A percentile compares a stretch with the other conserved stretches of the same genome.
These are phyloP conservation scores for Saccharomycopsis sp. DNA, from an alignment of 805 yeast species.

Conservation along the genomic window DNA sequence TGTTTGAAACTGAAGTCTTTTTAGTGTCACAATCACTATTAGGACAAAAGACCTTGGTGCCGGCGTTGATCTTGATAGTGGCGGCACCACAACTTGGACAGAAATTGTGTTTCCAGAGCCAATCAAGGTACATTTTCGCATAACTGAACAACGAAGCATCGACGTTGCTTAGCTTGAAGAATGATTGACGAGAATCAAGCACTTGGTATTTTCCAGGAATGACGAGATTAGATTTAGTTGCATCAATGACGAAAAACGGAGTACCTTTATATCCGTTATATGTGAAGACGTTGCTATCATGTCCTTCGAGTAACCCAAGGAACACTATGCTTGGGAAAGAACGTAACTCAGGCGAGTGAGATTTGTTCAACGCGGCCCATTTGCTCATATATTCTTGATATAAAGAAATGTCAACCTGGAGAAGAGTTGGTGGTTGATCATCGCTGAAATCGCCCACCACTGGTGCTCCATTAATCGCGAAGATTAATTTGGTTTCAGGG, in stretches of 20 bases:
- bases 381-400: conserved; percentile 18
- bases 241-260: conserved; percentile 60
- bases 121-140: conserved; percentile 77
- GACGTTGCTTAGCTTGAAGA: conserved; percentile 24
- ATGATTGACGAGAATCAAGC: conserved; percentile 1
- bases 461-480: conserved; percentile 30
- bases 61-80: conserved; percentile 58
- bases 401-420: conserved; percentile 12
- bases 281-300: conserved; percentile 31
- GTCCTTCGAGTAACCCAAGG: conserved; percentile 36
- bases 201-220: neutral
- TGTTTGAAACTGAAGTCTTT: conserved; percentile 52
- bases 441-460: conserved; percentile 23
- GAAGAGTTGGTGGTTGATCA: conserved; percentile 21
- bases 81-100: conserved; percentile 84
- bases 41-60: conserved; percentile 53
- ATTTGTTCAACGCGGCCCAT: conserved; percentile 24
- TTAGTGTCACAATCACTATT: conserved; percentile 31
- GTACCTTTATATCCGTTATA: conserved; percentile 46
- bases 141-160: conserved; percentile 73
- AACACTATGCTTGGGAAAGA: conserved; percentile 27
- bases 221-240: conserved; percentile 29
- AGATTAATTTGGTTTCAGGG: conserved; percentile 37
- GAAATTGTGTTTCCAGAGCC: conserved; percentile 65
- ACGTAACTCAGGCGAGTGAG: conserved; percentile 8